phyloP scores from a whole-genome alignment of 345 rosid species.

The Triadica sebifera region DNA sequence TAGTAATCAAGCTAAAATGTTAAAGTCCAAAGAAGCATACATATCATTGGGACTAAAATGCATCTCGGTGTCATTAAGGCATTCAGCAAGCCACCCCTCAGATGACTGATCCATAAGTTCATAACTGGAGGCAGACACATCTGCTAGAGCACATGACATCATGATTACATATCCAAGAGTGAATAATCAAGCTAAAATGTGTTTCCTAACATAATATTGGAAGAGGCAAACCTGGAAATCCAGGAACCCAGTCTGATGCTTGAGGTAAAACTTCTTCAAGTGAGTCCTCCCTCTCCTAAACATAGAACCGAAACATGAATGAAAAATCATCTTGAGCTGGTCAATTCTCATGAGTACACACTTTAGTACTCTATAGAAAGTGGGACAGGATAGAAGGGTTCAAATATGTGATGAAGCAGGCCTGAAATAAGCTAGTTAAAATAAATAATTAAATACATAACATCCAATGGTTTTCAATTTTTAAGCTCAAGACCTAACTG shows the following conservation, averaged over 20 bases:
- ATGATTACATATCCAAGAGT: conserved; percentile 11
- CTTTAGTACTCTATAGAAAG: neutral
- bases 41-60: conserved; percentile 49
- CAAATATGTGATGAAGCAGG: conserved; percentile 2
- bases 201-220: conserved; percentile 7
- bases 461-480: neutral
- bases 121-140: conserved; percentile 47
- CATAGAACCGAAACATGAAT: conserved; percentile 19
- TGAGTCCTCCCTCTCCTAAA: conserved; percentile 61
- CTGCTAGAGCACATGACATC: conserved; percentile 36
- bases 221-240: conserved; percentile 63
- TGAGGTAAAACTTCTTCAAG: conserved; percentile 58
- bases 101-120: conserved; percentile 55
- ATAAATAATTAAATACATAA: neutral
- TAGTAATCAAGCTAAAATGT: neutral
- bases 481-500: neutral
- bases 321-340: neutral
- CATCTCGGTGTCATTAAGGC: conserved; percentile 63
- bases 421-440: neutral
- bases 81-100: conserved; percentile 71
- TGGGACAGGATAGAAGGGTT: neutral
- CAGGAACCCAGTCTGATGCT: conserved; percentile 50
- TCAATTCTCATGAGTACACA: neutral
- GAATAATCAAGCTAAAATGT: conserved; percentile 23
- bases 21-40: conserved; percentile 43